Base-by-base conservation (phyloP, 176 grass and related monocot species). In the Poa pratensis region DNA sequence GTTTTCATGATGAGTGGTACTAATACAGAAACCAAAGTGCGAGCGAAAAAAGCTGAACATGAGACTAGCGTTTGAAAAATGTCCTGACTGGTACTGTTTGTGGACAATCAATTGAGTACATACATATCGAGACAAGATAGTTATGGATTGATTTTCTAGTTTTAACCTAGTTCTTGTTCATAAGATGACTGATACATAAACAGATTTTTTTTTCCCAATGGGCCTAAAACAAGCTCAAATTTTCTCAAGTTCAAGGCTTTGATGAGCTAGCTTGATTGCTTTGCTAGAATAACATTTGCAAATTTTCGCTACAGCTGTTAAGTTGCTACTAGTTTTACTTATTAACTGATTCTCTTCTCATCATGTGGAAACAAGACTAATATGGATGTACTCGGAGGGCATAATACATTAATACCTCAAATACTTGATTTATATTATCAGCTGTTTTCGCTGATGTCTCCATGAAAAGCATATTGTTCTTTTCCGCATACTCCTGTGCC, bases 401-500 rank as follows among this genome's bases (percentile, higher is more conserved):
- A 48, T 13, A 48, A 10, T 99, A 99, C 96, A 93, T 94, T 13
- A 48, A 10, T 99, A 99, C 96, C 96, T 94, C 96, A 89, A 99
- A 99, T 9, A 96, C 82, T 91, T 94, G 93, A 60, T 94, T 96
- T 87, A 99, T 96, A 75, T 99, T 99, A 76, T 99, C 84, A 84
- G 91, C 89, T 43, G 91, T 99, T 86, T 99, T 99, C 42, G 96
- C 93, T 82, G 96, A 99, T 3, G 96, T 99, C 91, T 98, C 96
- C 30, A 98, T 91, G 69, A 98, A 98, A 86, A 94, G 86, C 96
- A 96, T 96, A 63, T 85, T 84, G 80, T 99, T 99, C 84, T 90
- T 92, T 53, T 99, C 91, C 16, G 96, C 93, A 60, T 99, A 99
- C 27, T 99, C 96, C 67, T 83, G 82, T 61, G 93, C 91, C 26